These are phyloP conservation scores for Berberis vulgaris DNA, from an alignment of 164 flowering plant species.

Conservation along the genomic window DNA sequence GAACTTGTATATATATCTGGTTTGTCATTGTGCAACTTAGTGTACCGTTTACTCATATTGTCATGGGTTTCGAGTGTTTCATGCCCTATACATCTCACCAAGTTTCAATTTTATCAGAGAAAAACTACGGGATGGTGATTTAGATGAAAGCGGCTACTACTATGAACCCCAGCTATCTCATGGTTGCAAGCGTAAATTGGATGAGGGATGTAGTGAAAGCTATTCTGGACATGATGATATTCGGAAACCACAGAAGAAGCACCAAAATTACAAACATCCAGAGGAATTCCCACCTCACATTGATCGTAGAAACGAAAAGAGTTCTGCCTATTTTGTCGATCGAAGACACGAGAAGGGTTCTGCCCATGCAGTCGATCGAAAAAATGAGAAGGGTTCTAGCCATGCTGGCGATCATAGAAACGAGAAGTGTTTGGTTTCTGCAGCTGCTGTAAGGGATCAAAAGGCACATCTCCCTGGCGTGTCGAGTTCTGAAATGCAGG, in stretches of 20 bases:
- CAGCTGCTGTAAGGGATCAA: conserved; percentile 24
- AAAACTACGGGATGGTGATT: conserved; percentile 15
- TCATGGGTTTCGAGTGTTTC: too few relatives aligned
- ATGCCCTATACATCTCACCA: too few relatives aligned
- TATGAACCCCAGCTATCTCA: conserved; percentile 20
- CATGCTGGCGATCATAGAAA: conserved; percentile 12
- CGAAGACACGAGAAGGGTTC: conserved; percentile 22
- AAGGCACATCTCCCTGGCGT: conserved; percentile 23
- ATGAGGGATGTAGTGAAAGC: conserved; percentile 20
- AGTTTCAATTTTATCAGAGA: conserved; percentile 18
- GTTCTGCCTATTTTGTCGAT: conserved; percentile 10
- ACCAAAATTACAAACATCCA: conserved; percentile 9
- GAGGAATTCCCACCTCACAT: conserved; percentile 19
- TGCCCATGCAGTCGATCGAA: background rate
- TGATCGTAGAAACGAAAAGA: conserved; percentile 22
- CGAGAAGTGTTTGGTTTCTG: conserved; percentile 23
- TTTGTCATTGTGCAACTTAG: too few relatives aligned
- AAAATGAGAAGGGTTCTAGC: too few relatives aligned
- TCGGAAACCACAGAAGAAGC: conserved; percentile 22
- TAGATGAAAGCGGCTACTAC: conserved; percentile 8
- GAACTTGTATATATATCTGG: too few relatives aligned
- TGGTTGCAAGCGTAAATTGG: conserved; percentile 18
- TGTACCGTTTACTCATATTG: too few relatives aligned
- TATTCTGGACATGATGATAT: conserved; percentile 28
- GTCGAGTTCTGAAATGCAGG: conserved; percentile 32